Percentiles rank a stretch among this genome's conserved stretches.
phyloP scores from a whole-genome alignment of 495 filamentous ascomycete species.

The Copromyces sp. region DNA sequence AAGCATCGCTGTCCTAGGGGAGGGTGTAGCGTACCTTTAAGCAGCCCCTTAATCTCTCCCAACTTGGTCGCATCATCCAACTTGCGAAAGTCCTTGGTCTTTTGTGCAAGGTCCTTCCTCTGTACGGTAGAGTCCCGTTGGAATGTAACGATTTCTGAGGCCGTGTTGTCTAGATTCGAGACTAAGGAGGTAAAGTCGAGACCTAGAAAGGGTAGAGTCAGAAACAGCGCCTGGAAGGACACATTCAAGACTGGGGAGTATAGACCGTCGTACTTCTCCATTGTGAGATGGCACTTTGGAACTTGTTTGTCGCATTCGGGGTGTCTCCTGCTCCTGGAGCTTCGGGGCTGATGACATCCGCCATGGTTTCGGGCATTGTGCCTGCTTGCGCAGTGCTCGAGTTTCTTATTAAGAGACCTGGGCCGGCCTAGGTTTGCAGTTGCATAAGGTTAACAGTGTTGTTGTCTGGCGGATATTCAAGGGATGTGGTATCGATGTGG shows the following conservation, averaged over 20 bases:
- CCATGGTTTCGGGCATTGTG: constrained; percentile 17
- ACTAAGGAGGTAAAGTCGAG: constrained; percentile 82
- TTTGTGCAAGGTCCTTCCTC: constrained; percentile 92
- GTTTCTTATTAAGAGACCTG: constrained; percentile 4
- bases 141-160: constrained; percentile 83
- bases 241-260: neutral
- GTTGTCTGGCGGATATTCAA: constrained; percentile 13
- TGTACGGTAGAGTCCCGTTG: constrained; percentile 89
- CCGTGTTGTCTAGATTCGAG: constrained; percentile 79
- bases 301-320: constrained; percentile 54
- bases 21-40: constrained; percentile 54
- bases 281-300: constrained; percentile 87
- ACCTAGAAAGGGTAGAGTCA: constrained; percentile 37
- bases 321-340: constrained; percentile 11
- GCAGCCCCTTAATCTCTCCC: constrained; percentile 72
- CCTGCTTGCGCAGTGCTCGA: constrained; percentile 6
- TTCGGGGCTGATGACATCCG: constrained; percentile 13
- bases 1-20: neutral
- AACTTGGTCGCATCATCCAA: constrained; percentile 86
- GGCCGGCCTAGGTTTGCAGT: neutral
- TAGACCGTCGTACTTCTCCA: constrained; percentile 68
- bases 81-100: constrained; percentile 96
- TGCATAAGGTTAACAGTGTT: neutral
- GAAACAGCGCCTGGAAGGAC: neutral
- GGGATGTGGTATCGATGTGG: neutral